Conservation (phyloP, 108 stramenopile species). For the Chaetoceros tenuissimus region DNA sequence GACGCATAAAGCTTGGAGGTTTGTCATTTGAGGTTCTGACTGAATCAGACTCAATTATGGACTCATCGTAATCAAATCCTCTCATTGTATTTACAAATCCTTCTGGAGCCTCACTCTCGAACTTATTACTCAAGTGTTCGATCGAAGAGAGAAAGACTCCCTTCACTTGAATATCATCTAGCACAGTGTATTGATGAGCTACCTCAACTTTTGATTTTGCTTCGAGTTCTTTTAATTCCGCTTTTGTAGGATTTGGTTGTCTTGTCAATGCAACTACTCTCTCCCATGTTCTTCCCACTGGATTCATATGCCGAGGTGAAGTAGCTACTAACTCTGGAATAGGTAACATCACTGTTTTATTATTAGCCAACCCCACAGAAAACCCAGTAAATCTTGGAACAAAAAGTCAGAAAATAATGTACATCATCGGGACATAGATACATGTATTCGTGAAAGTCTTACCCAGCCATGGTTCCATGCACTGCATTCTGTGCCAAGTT, state of each 20-base stretch:
- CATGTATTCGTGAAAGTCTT: too few relatives aligned
- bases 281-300: conserved; percentile 68
- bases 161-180: conserved; percentile 40
- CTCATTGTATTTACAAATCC: too few relatives aligned
- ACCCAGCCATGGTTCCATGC: conserved; percentile 91
- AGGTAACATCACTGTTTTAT: conserved; percentile 57
- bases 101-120: conserved; percentile 27
- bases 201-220: conserved; percentile 5
- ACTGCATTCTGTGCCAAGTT: conserved; percentile 87
- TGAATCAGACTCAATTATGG: too few relatives aligned
- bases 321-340: conserved; percentile 62
- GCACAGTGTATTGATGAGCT: conserved; percentile 10
- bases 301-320: conserved; percentile 55
- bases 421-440: too few relatives aligned
- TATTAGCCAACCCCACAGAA: conserved; percentile 74
- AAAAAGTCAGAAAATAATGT: too few relatives aligned
- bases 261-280: conserved; percentile 57
- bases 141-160: conserved; percentile 71
- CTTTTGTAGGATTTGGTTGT: conserved; percentile 71
- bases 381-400: conserved; percentile 70
- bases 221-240: too few relatives aligned
- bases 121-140: conserved; percentile 61
- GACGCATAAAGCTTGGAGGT: too few relatives aligned
- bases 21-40: too few relatives aligned
- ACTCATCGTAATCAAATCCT: too few relatives aligned